These are phyloP conservation scores for Nakazawaea wickerhamii DNA, from an alignment of 805 yeast species.

Conservation along the genomic window DNA sequence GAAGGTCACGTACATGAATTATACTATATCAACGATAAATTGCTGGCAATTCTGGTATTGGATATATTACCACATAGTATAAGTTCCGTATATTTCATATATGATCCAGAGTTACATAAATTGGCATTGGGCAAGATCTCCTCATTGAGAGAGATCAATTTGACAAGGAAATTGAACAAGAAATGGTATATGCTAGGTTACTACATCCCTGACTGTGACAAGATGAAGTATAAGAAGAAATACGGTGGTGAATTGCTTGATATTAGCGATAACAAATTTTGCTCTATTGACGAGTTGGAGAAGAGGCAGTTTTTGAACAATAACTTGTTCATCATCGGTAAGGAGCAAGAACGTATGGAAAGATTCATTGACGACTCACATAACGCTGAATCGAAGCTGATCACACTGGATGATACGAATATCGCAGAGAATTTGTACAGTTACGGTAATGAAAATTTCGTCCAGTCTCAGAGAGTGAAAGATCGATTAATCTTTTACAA, in stretches of 20 bases:
- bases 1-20: slow-evolving; percentile 74
- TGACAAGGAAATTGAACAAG: slow-evolving; percentile 41
- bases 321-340: slow-evolving; percentile 22
- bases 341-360: slow-evolving; percentile 2
- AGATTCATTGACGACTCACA: slow-evolving; percentile 4
- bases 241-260: slow-evolving; percentile 76
- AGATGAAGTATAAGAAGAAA: slow-evolving; percentile 76
- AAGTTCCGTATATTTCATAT: slow-evolving; percentile 82
- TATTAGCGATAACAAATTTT: slow-evolving; percentile 39
- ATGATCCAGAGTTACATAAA: slow-evolving; percentile 75
- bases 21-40: slow-evolving; percentile 55
- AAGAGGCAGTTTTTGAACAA: slow-evolving; percentile 24
- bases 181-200: slow-evolving; percentile 75
- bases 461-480: background rate
- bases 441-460: slow-evolving; percentile 16
- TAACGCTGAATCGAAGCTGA: background rate
- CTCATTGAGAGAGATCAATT: slow-evolving; percentile 62
- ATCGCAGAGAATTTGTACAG: slow-evolving; percentile 37
- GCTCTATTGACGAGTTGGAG: slow-evolving; percentile 29
- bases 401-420: background rate
- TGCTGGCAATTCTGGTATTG: slow-evolving; percentile 71
- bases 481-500: background rate
- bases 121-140: slow-evolving; percentile 74
- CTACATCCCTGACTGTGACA: slow-evolving; percentile 70
- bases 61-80: slow-evolving; percentile 74